Evolutionary conservation across 2,329 filamentous ascomycete genomes (phyloP), one percentile per base, ranked within the genome.

Genomic region (Pseudogymnoascus sp.): DNA sequence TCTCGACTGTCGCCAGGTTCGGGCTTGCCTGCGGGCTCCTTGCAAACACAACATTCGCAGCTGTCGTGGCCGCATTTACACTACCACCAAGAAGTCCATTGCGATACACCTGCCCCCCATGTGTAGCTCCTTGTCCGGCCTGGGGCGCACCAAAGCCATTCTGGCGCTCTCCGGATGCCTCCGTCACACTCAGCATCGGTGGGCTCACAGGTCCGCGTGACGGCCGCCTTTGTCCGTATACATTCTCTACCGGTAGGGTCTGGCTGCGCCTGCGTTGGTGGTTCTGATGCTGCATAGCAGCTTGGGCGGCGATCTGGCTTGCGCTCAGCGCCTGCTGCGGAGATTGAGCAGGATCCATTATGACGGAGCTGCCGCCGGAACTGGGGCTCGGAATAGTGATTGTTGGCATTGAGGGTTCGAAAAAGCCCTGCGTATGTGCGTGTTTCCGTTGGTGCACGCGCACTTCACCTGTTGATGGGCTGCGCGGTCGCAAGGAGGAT

Each of bases 261-360:
- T 89, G 86, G 12, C 88, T 91, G 59, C 89, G 82, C 71, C 90
- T 88, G 18, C 89, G 79, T 50, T 66, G 68, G 62, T 72, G 70
- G 12, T 75, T 72, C 68, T 82, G 79, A 68, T 86, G 82, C 35
- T 83, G 82, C 76, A 90, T 85, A 69, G 89, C 89, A 8, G 89
- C 85, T 73, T 91, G 89, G 15, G 89, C 89, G 38, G 89, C 89
- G 65, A 91, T 90, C 72, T 90, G 87, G 72, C 88, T 90, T n/a
- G 88, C 84, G 74, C 75, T 74, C 73, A 85, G 68, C 35, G 71
- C 71, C 6, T 73, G 74, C 8, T 41, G 35, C 30, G 47, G 33
- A 65, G 37, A 60, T 68, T 70, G 50, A 66, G 69, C 68, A 70
- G 71, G 43, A 61, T 69, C 61, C 64, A 63, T 36, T 68, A 60